Conservation (phyloP, 2,329 filamentous ascomycete species). For the Epichloe scottii region DNA sequence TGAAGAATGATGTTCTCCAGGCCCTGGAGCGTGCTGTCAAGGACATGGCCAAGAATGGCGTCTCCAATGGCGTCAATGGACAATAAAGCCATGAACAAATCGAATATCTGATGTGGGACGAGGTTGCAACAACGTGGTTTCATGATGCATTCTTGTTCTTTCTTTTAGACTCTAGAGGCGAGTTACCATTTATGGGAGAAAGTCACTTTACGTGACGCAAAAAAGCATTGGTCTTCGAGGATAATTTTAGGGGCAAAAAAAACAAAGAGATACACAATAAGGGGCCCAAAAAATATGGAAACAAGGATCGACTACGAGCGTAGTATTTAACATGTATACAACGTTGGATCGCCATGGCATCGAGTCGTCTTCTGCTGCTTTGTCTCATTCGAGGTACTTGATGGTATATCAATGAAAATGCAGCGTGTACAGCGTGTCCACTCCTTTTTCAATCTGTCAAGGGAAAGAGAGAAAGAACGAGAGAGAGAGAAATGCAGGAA, state of each 20-base stretch:
- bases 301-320: neutral
- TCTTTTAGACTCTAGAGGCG: neutral
- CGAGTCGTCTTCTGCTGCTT: neutral
- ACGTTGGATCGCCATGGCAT: neutral
- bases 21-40: conserved; percentile 65
- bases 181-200: neutral
- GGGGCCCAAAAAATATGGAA: neutral
- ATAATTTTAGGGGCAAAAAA: neutral
- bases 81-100: conserved; percentile 2
- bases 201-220: neutral
- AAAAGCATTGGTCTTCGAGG: neutral
- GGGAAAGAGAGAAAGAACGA: neutral
- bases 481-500: neutral
- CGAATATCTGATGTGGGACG: no score
- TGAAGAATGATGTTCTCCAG: conserved; percentile 69
- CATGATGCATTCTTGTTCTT: neutral
- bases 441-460: neutral
- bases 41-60: conserved; percentile 14
- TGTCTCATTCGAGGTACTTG: neutral
- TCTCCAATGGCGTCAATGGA: conserved; percentile 19
- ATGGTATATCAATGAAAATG: neutral
- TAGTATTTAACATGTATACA: neutral
- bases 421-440: no score
- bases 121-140: neutral
- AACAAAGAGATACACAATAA: neutral